Percentiles rank a stretch among this genome's conserved stretches.
These are phyloP conservation scores for Paecilomyces variotii DNA, from an alignment of 2,329 filamentous ascomycete genomes.

Conservation along the genomic window DNA sequence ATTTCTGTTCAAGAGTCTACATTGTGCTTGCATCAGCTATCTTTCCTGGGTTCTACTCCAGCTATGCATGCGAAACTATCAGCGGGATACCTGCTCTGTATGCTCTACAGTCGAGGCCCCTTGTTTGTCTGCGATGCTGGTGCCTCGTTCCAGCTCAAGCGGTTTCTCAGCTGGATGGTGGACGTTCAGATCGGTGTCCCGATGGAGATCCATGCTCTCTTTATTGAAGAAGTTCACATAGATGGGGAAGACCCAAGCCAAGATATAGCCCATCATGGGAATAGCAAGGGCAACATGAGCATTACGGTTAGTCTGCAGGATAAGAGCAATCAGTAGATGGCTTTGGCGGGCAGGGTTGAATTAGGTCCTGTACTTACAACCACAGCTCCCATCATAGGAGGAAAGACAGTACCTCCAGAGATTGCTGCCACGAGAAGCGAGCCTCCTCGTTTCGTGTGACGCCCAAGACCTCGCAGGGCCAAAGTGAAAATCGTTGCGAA, in stretches of 20 bases:
- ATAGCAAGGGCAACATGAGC: slow-evolving; percentile 19
- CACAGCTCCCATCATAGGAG: slow-evolving; percentile 58
- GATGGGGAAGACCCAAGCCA: slow-evolving; percentile 17
- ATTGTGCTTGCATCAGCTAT: slow-evolving; percentile 3
- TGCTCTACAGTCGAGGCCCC: not conserved
- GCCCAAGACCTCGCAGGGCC: slow-evolving; percentile 65
- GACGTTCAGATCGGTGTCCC: slow-evolving; percentile 14
- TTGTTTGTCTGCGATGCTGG: not conserved
- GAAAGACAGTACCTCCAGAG: slow-evolving; percentile 60
- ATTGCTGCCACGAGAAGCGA: slow-evolving; percentile 62
- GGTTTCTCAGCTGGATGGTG: slow-evolving; percentile 7
- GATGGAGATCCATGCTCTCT: slow-evolving; percentile 17
- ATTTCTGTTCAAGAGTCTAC: too few relatives aligned
- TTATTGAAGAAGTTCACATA: slow-evolving; percentile 19
- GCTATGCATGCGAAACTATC: not conserved
- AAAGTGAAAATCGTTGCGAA: slow-evolving; percentile 72
- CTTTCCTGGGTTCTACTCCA: slow-evolving; percentile 4
- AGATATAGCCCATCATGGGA: slow-evolving; percentile 16
- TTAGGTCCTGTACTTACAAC: slow-evolving; percentile 31
- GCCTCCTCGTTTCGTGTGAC: slow-evolving; percentile 67
- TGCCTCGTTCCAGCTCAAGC: slow-evolving; percentile 8
- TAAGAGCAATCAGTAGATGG: not conserved
- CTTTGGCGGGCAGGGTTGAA: not conserved
- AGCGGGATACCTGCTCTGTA: not conserved
- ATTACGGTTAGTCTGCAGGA: slow-evolving; percentile 11